Percentiles rank a stretch among this genome's conserved stretches.
These are phyloP conservation scores for Arthrinium phaeospermum DNA, from an alignment of 2,329 filamentous ascomycete genomes.

Conservation along the genomic window DNA sequence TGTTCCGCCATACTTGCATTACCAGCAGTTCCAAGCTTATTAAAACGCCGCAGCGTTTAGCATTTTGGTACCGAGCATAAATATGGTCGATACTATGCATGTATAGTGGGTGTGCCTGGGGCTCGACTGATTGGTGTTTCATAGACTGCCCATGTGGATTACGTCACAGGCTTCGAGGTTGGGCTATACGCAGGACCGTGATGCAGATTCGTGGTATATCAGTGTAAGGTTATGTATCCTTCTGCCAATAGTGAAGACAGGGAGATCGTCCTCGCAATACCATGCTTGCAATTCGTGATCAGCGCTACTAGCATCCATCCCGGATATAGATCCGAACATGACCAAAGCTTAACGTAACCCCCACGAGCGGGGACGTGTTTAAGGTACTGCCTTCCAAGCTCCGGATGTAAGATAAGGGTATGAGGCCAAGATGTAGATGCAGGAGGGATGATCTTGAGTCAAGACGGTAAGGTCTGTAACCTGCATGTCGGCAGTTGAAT, in stretches of 20 bases:
- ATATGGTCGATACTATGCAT: not conserved
- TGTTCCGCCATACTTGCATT: too few relatives aligned
- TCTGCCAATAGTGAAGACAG: not conserved
- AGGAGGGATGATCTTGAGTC: not conserved
- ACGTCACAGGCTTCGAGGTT: not conserved
- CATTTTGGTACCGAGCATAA: not conserved
- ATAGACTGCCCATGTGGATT: not conserved
- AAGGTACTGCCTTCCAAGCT: not conserved
- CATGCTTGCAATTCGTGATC: not conserved
- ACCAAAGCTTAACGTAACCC: not conserved
- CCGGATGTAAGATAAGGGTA: not conserved
- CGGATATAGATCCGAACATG: not conserved
- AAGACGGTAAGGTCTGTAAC: not conserved
- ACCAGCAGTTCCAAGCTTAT: too few relatives aligned
- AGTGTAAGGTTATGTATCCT: not conserved
- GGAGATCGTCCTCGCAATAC: not conserved
- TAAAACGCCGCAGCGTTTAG: too few relatives aligned
- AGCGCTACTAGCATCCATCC: not conserved
- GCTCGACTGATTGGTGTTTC: not conserved
- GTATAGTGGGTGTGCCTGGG: not conserved
- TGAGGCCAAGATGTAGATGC: not conserved
- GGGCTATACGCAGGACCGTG: not conserved
- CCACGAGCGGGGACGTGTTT: conserved; percentile 2
- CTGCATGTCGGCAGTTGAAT: conserved; percentile 13
- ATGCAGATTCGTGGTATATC: not conserved